Conservation (phyloP, 2,329 filamentous ascomycete species). For the Cercospora citrullina region DNA sequence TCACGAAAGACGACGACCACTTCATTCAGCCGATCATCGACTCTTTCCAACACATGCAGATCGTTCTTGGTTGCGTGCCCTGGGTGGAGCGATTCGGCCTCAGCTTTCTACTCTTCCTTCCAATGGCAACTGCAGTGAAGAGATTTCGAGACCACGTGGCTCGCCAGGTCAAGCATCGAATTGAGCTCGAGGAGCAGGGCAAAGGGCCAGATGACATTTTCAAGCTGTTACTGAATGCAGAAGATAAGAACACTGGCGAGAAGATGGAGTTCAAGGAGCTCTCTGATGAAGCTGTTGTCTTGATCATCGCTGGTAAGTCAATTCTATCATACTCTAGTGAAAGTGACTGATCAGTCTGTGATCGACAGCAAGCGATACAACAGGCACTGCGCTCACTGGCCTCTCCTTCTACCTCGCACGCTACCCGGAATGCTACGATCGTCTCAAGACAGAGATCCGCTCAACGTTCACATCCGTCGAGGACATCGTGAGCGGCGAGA, state of each 20-base stretch:
- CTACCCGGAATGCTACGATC: background rate
- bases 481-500: background rate
- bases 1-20: background rate
- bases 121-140: background rate
- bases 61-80: background rate
- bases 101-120: background rate
- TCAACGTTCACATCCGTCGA: background rate
- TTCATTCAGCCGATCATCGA: background rate
- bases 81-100: background rate
- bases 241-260: background rate
- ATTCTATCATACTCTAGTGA: background rate
- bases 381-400: background rate
- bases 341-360: background rate
- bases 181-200: background rate
- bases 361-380: background rate
- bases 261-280: background rate
- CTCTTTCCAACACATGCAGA: background rate
- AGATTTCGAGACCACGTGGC: background rate
- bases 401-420: background rate
- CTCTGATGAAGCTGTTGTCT: background rate
- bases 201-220: background rate
- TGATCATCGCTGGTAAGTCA: background rate
- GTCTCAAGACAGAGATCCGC: background rate
- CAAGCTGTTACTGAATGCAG: background rate
- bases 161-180: background rate